Conservation (phyloP, 768 basidiomycete species). For the Asterophora lycoperdoides region DNA sequence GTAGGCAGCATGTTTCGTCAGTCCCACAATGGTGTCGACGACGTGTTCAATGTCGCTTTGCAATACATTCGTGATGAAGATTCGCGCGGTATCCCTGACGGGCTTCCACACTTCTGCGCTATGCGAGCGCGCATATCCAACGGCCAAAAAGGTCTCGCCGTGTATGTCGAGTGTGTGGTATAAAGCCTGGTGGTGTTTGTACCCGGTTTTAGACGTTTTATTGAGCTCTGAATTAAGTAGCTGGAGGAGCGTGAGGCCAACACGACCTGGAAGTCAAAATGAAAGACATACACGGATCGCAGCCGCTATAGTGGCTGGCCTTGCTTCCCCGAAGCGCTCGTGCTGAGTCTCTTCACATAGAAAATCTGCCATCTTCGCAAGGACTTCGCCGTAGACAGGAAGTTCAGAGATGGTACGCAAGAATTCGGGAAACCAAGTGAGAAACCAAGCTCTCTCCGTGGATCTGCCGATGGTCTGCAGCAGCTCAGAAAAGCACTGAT, state of each 20-base stretch:
- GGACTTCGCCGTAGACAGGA: constrained; percentile 53
- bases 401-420: constrained; percentile 51
- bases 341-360: constrained; percentile 82
- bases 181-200: constrained; percentile 20
- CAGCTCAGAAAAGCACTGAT: constrained; percentile 48
- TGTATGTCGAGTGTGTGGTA: constrained; percentile 37
- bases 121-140: constrained; percentile 34
- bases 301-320: constrained; percentile 56
- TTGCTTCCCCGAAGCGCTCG: constrained; percentile 55
- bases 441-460: constrained; percentile 40
- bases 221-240: constrained; percentile 29
- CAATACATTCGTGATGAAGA: constrained; percentile 31
- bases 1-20: constrained; percentile 28
- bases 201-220: constrained; percentile 16
- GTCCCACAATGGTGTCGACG: constrained; percentile 25
- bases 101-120: constrained; percentile 30
- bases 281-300: constrained; percentile 56
- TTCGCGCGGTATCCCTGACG: constrained; percentile 31
- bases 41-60: constrained; percentile 29
- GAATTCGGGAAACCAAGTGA: constrained; percentile 65
- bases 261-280: background rate
- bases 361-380: constrained; percentile 69
- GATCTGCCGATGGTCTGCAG: constrained; percentile 33
- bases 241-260: constrained; percentile 18
- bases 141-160: constrained; percentile 30